Evolutionary conservation across 768 basidiomycete species (phyloP).

Genomic region (Russula sp.): DNA sequence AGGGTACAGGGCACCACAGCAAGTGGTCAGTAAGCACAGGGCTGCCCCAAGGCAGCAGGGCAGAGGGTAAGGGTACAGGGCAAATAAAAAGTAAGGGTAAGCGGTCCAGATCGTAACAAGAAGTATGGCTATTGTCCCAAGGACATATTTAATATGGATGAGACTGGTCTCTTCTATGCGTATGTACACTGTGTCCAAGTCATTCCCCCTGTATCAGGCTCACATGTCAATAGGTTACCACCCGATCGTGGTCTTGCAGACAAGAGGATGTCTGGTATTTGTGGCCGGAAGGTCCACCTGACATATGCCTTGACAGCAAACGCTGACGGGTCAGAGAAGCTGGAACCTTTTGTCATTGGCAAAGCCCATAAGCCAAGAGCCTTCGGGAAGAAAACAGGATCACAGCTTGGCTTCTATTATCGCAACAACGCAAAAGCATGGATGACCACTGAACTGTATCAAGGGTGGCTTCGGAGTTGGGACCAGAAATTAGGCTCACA

Average conservation of each 20-base stretch:
- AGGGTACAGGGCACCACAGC: too few relatives aligned
- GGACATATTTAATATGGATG: neutral
- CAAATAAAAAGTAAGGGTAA: too few relatives aligned
- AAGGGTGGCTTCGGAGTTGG: neutral
- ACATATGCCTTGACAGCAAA: neutral
- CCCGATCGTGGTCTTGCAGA: neutral
- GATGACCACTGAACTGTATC: neutral
- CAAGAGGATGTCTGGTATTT: neutral
- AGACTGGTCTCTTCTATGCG: neutral
- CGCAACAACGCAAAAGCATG: neutral
- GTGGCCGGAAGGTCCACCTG: neutral
- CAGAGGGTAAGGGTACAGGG: too few relatives aligned
- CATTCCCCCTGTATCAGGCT: too few relatives aligned
- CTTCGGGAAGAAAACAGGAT: slow-evolving; percentile 29
- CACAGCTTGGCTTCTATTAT: slow-evolving; percentile 30
- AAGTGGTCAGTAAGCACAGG: too few relatives aligned
- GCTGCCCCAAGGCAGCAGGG: too few relatives aligned
- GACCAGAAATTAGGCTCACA: neutral
- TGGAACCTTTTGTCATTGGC: neutral
- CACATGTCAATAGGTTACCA: neutral
- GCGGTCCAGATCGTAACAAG: too few relatives aligned
- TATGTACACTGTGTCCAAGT: neutral
- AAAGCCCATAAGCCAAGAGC: neutral
- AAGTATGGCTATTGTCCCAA: neutral
- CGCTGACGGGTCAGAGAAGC: neutral